These are phyloP conservation scores for Arxiozyma heterogenica DNA, from an alignment of 1,139 yeast genomes.

Conservation along the genomic window DNA sequence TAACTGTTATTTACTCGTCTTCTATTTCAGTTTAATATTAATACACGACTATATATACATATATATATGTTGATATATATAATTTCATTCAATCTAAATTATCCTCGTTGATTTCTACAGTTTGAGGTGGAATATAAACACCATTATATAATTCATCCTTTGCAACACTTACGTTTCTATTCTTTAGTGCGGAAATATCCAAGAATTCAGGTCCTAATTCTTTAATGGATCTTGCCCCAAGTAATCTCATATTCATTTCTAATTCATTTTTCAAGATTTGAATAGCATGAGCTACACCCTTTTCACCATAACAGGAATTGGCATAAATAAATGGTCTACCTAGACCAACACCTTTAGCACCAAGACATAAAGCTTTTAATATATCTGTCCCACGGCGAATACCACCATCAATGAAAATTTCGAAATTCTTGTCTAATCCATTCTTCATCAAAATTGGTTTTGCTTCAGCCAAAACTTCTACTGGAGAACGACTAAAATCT, in stretches of 20 bases:
- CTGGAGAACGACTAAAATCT: constrained; percentile 58
- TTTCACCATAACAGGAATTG: constrained; percentile 63
- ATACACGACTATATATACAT: background rate
- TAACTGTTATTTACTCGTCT: background rate
- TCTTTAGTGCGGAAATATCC: constrained; percentile 37
- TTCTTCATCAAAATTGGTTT: constrained; percentile 44
- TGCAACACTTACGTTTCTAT: constrained; percentile 39
- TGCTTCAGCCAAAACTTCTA: constrained; percentile 58
- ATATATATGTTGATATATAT: background rate
- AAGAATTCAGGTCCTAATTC: constrained; percentile 51
- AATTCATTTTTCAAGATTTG: constrained; percentile 73
- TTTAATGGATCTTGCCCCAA: constrained; percentile 63
- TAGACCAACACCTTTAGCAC: constrained; percentile 69
- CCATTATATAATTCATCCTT: constrained; percentile 38
- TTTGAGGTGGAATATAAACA: constrained; percentile 36
- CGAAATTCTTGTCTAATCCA: constrained; percentile 40
- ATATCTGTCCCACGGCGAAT: constrained; percentile 59
- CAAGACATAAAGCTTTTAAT: constrained; percentile 58
- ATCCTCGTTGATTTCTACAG: constrained; percentile 9
- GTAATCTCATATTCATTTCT: constrained; percentile 77
- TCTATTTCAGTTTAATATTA: background rate
- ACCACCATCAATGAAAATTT: constrained; percentile 46
- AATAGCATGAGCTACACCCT: constrained; percentile 70
- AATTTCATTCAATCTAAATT: constrained; percentile 2
- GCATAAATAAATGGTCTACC: constrained; percentile 70